Percentiles rank a stretch among this genome's conserved stretches.
These are phyloP conservation scores for Alliaria petiolata DNA, from an alignment of 345 rosid genomes.

Conservation along the genomic window DNA sequence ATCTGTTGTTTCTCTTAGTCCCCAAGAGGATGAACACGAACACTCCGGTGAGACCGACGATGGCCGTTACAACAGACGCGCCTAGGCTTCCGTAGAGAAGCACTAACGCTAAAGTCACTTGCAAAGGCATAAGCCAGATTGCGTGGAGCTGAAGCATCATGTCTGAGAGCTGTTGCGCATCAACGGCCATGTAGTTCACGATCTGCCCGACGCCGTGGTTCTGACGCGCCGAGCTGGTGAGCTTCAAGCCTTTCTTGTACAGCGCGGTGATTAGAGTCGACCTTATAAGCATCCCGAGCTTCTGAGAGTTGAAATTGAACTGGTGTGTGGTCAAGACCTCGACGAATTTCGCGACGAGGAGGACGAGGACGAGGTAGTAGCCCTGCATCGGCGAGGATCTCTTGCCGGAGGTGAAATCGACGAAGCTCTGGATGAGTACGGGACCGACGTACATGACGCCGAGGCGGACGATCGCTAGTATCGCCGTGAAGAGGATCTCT, in stretches of 20 bases:
- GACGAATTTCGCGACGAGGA: conserved; percentile 65
- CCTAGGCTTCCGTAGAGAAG: conserved; percentile 72
- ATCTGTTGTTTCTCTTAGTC: conserved; percentile 60
- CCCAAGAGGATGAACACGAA: conserved; percentile 49
- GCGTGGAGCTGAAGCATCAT: conserved; percentile 95
- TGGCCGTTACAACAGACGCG: conserved; percentile 46
- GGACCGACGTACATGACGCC: conserved; percentile 84
- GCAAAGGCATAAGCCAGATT: conserved; percentile 91
- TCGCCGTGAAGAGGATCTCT: conserved; percentile 72
- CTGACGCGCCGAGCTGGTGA: conserved; percentile 84
- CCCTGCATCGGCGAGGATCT: conserved; percentile 72
- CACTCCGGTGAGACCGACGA: conserved; percentile 51
- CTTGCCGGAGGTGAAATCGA: conserved; percentile 77
- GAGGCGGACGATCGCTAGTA: conserved; percentile 64
- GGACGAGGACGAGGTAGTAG: conserved; percentile 69
- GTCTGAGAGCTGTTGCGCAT: conserved; percentile 94
- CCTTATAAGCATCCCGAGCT: conserved; percentile 90
- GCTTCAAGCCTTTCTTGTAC: conserved; percentile 71
- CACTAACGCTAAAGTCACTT: conserved; percentile 56
- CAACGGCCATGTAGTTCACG: conserved; percentile 98
- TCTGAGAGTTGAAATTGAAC: conserved; percentile 84
- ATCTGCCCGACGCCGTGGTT: conserved; percentile 95
- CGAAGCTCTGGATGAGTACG: conserved; percentile 73
- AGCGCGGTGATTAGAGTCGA: conserved; percentile 76
- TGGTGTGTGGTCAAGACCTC: conserved; percentile 82